Conservation (phyloP, 2,329 filamentous ascomycete genomes). For the Colletotrichum viniferum region DNA sequence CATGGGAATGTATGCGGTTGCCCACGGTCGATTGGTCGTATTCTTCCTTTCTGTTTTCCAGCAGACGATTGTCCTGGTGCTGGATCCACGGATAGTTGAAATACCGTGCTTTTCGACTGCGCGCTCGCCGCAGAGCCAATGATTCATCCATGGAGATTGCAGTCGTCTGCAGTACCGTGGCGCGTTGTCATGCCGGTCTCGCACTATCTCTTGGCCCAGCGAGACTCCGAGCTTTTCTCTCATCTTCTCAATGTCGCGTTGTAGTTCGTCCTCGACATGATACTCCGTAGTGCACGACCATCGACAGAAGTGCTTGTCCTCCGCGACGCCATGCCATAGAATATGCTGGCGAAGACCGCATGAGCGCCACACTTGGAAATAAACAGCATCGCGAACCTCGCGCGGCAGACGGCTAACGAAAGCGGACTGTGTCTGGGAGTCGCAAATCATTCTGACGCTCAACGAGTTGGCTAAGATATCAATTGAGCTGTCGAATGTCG, state of each 20-base stretch:
- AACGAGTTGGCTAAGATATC: neutral
- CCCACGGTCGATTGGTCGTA: neutral
- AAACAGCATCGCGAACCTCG: conserved; percentile 21
- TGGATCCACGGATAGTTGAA: neutral
- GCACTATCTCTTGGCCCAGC: neutral
- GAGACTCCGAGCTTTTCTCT: neutral
- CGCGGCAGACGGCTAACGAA: conserved; percentile 9
- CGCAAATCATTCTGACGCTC: neutral
- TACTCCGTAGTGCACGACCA: conserved; percentile 19
- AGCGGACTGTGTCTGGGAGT: neutral
- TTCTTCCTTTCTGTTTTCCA: neutral
- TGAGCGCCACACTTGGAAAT: conserved; percentile 18
- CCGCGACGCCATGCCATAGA: neutral
- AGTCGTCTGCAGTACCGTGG: neutral
- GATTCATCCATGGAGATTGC: conserved; percentile 1
- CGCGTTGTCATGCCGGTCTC: neutral
- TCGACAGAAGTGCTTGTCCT: conserved; percentile 6
- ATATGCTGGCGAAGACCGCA: conserved; percentile 17
- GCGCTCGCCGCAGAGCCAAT: neutral
- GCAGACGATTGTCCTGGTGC: neutral
- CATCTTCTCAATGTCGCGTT: neutral
- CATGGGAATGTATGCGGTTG: neutral
- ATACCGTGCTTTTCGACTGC: neutral
- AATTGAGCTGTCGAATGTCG: neutral
- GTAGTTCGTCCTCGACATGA: neutral